These are phyloP conservation scores for Leccinum subfulvum DNA, from an alignment of 1,284 basidiomycete species.

Conservation along the genomic window DNA sequence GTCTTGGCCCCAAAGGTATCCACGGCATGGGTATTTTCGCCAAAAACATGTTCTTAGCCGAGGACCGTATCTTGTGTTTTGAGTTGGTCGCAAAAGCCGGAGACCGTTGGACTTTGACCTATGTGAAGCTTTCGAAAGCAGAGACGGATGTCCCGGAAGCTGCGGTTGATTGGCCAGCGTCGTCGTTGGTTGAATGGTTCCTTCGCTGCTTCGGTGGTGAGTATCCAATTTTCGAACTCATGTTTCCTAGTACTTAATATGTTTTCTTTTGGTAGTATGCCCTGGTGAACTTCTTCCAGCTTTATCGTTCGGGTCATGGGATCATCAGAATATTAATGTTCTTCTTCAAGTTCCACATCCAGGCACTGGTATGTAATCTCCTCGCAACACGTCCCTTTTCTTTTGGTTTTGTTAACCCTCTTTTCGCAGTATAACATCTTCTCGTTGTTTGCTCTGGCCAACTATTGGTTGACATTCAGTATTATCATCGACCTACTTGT, in stretches of 20 bases:
- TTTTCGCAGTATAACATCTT: conserved; percentile 68
- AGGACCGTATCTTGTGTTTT: conserved; percentile 96
- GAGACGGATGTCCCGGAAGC: conserved; percentile 93
- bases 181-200: conserved; percentile 97
- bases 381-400: not conserved
- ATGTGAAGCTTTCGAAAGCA: conserved; percentile 94
- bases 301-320: conserved; percentile 85
- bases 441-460: conserved; percentile 81
- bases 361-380: conserved; percentile 66
- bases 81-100: conserved; percentile 91
- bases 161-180: conserved; percentile 92
- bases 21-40: conserved; percentile 99
- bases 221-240: conserved; percentile 29
- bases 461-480: conserved; percentile 93
- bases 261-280: conserved; percentile 61
- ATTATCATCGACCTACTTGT: conserved; percentile 85
- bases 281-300: conserved; percentile 89
- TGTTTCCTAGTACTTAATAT: not conserved
- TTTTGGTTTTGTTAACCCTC: conserved; percentile 2
- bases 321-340: conserved; percentile 76
- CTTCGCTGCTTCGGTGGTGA: conserved; percentile 90
- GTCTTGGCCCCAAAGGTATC: conserved; percentile 91
- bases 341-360: conserved; percentile 80
- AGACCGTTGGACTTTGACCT: conserved; percentile 87
- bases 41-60: conserved; percentile 94